Conservation (phyloP, 768 basidiomycete genomes). For the Coprinellus micaceus region DNA sequence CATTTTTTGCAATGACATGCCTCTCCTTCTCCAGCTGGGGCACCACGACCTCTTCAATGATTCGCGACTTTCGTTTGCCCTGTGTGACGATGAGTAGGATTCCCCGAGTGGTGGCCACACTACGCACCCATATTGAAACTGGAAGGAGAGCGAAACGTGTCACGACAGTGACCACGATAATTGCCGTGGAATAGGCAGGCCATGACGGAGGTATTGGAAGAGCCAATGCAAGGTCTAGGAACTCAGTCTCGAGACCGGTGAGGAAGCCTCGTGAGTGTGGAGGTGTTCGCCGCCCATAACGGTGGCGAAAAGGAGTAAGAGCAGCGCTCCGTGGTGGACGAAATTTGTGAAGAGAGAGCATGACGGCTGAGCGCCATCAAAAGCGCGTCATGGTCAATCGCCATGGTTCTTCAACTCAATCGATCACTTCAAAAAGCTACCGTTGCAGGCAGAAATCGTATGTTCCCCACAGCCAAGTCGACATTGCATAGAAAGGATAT, state of each 20-base stretch:
- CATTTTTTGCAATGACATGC: constrained; percentile 36
- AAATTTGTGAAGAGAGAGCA: constrained; percentile 13
- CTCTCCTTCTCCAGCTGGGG: constrained; percentile 53
- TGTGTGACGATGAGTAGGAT: constrained; percentile 24
- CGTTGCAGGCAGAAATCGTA: neutral
- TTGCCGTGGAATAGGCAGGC: constrained; percentile 72
- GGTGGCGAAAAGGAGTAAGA: constrained; percentile 5
- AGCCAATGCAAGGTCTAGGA: constrained; percentile 72
- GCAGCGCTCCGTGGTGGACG: constrained; percentile 1
- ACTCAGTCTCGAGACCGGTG: constrained; percentile 51
- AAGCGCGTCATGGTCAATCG: neutral
- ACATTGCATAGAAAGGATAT: constrained; percentile 7
- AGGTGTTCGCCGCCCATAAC: constrained; percentile 11
- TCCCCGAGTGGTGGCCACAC: neutral
- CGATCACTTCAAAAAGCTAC: neutral
- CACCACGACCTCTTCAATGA: constrained; percentile 56
- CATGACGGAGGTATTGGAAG: constrained; percentile 67
- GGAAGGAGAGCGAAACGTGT: constrained; percentile 65
- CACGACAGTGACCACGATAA: constrained; percentile 63
- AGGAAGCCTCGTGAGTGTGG: constrained; percentile 26
- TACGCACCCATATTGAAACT: constrained; percentile 71
- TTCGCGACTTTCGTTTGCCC: constrained; percentile 59
- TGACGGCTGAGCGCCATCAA: constrained; percentile 2
- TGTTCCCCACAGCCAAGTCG: neutral
- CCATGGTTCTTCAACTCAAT: neutral